Conservation (phyloP, 73 alveolate genomes). For the Paramecium primaurelia region DNA sequence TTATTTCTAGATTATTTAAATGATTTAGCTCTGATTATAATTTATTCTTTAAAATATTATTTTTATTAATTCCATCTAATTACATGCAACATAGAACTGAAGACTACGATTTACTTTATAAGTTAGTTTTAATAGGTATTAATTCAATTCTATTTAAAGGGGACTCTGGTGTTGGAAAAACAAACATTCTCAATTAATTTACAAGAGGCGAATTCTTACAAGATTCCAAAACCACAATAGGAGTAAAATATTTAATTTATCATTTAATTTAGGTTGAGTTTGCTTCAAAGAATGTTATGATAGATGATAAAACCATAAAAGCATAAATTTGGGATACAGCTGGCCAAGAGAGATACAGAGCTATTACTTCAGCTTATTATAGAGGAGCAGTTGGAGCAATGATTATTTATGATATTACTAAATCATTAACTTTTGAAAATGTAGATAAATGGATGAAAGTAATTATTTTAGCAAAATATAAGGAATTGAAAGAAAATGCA, state of each 20-base stretch:
- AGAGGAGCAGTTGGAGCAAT: constrained; percentile 69
- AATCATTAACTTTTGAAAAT: constrained; percentile 31
- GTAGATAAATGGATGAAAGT: constrained; percentile 63
- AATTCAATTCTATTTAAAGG: not conserved
- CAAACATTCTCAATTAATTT: constrained; percentile 21
- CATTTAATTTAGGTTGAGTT: constrained; percentile 25
- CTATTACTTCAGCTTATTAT: constrained; percentile 61
- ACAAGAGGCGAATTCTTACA: not conserved
- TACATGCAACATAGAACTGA: not conserved
- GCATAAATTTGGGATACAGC: constrained; percentile 95
- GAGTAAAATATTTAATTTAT: constrained; percentile 60
- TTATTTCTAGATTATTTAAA: not conserved
- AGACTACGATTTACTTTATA: constrained; percentile 62
- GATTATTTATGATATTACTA: constrained; percentile 66
- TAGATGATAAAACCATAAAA: constrained; percentile 58
- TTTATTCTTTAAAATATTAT: not conserved
- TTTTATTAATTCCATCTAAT: not conserved
- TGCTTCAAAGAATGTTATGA: not conserved
- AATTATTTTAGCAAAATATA: not conserved
- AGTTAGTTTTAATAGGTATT: constrained; percentile 63
- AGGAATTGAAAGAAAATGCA: constrained; percentile 79
- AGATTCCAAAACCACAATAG: constrained; percentile 50
- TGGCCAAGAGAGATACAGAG: constrained; percentile 83
- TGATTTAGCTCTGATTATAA: not conserved
- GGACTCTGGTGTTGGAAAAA: constrained; percentile 67